These are phyloP conservation scores for Chrysoporthe deuterocubensis DNA, from an alignment of 2,329 filamentous ascomycete genomes.

Conservation along the genomic window DNA sequence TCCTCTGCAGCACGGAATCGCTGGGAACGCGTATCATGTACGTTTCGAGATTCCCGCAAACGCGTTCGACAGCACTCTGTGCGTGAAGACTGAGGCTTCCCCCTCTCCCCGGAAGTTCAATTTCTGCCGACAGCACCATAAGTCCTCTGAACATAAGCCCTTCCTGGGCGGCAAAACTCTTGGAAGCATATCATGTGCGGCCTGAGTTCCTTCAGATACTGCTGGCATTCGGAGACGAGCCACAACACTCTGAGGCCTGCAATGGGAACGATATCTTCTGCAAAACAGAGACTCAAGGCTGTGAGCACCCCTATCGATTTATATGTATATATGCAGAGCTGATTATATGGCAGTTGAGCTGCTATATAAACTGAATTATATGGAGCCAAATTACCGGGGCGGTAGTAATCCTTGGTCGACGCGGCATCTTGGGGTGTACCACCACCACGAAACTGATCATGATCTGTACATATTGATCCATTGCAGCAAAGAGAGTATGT, in stretches of 20 bases:
- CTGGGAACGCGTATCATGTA: conserved; percentile 21
- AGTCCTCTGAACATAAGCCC: conserved; percentile 19
- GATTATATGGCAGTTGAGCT: conserved; percentile 10
- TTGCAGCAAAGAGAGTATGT: conserved; percentile 21
- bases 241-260: conserved; percentile 26
- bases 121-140: conserved; percentile 23
- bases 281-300: not conserved
- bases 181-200: conserved; percentile 17
- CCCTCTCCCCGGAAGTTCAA: conserved; percentile 6
- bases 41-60: not conserved
- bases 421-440: conserved; percentile 29
- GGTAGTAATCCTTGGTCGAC: conserved; percentile 24
- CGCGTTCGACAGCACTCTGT: not conserved
- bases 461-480: conserved; percentile 25
- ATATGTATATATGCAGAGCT: not conserved
- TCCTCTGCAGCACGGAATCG: not conserved
- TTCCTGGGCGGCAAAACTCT: conserved; percentile 12
- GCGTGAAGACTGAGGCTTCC: not conserved
- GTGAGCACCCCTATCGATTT: not conserved
- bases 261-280: conserved; percentile 23
- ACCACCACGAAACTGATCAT: conserved; percentile 18
- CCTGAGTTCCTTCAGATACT: conserved; percentile 22
- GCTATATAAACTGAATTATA: conserved; percentile 28
- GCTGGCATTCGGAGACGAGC: conserved; percentile 27
- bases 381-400: conserved; percentile 22